Evolutionary conservation across 2,329 filamentous ascomycete species (phyloP), one percentile per base, ranked within the genome.

Genomic region (Pseudogymnoascus sp.): DNA sequence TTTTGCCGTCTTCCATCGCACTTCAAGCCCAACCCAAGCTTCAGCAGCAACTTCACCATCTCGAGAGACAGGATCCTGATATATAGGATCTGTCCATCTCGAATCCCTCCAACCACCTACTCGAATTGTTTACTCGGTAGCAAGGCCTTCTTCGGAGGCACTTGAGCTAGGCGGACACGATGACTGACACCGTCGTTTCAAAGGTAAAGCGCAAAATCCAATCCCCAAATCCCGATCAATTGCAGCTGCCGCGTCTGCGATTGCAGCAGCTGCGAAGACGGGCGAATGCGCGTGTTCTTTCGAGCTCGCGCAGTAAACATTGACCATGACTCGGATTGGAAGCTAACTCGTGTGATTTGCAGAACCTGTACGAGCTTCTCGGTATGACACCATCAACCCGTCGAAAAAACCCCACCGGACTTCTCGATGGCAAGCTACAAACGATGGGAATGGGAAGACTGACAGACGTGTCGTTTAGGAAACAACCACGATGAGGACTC

Each of bases 351-450:
- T 40, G 66, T 59, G 62, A 66, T 63, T 60, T 70, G 70, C 74
- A 97, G 95, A 99, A 99, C 86, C 88, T 90, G 76, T 97, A 90
- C 86, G 93, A 95, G 86, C 88, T 96, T 83, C 91, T 99, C 85
- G 93, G 95, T 97, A 96, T 75, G 79, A 70, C 68, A 67, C 61
- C 46, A 63, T 46, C 53, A 59, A 60, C 60, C 60, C 65, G 59
- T 65, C 63, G 66, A 63, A 61, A 21, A 21, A 21, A 21, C 21
- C 61, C 42, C 62, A 46, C 18, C 11, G 5, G 42, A 21, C 11
- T 21, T 21, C 18, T 21, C 42, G 42, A 46, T 46, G 11, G 21
- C 16, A 18, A 18, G 21, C 42, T 63, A 66, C 65, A 66, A 66
- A 63, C 21, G 42, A 46, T 46, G 42, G 42, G 7, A 23, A 46